These are phyloP conservation scores for Globisporangium paroecandrum DNA, from an alignment of 352 stramenopile species.

Conservation along the genomic window DNA sequence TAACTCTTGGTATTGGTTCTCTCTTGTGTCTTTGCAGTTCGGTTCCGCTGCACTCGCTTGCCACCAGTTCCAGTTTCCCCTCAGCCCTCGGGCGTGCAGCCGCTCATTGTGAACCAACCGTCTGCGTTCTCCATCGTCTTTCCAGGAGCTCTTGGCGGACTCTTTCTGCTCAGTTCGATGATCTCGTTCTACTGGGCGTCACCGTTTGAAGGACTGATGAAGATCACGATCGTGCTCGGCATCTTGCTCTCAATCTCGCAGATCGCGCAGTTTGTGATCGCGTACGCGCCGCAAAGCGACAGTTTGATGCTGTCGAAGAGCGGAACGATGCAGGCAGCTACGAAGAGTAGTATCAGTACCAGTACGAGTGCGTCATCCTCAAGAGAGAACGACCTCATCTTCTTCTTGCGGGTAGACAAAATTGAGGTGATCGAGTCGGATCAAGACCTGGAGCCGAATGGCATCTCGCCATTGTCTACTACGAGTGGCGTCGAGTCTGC, in stretches of 20 bases:
- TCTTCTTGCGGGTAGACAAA: conserved; percentile 51
- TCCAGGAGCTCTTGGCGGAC: conserved; percentile 51
- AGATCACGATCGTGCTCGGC: conserved; percentile 83
- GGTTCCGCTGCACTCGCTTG: conserved; percentile 42
- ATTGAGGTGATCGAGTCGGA: conserved; percentile 68
- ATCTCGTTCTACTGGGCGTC: conserved; percentile 69
- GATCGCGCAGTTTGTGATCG: conserved; percentile 57
- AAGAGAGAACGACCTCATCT: conserved; percentile 39
- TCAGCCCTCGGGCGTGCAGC: conserved; percentile 39
- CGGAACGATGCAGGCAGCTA: background rate
- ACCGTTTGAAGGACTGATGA: conserved; percentile 80
- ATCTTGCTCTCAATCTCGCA: conserved; percentile 75
- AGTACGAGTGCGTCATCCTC: conserved; percentile 14
- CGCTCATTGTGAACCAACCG: conserved; percentile 35
- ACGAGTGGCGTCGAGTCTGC: conserved; percentile 13
- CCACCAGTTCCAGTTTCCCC: conserved; percentile 35
- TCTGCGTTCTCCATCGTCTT: conserved; percentile 68
- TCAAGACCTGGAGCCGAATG: conserved; percentile 33
- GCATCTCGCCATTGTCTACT: conserved; percentile 8
- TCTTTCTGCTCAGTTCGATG: conserved; percentile 76
- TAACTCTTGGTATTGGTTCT: background rate
- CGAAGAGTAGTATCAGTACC: background rate
- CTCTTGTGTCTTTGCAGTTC: conserved; percentile 15
- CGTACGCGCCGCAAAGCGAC: conserved; percentile 29
- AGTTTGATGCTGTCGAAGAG: conserved; percentile 16